Evolutionary conservation across 2,329 filamentous ascomycete species (phyloP).

Genomic region (Zarea fungicola): DNA sequence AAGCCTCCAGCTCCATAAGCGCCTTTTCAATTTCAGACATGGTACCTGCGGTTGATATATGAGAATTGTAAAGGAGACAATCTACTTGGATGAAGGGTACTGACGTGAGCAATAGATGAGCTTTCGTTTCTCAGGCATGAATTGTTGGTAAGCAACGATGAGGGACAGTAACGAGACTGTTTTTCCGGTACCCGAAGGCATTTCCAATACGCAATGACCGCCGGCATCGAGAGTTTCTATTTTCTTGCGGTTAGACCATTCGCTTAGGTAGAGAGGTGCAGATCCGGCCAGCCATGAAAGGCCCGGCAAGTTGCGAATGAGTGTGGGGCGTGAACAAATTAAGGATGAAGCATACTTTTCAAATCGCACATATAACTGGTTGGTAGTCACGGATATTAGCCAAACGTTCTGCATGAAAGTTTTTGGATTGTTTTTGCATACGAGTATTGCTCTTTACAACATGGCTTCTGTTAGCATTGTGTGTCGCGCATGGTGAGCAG

Average conservation of each 20-base stretch:
- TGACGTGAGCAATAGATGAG: constrained; percentile 94
- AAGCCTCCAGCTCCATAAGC: constrained; percentile 77
- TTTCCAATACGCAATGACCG: constrained; percentile 94
- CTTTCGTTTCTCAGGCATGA: constrained; percentile 88
- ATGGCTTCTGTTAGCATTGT: constrained; percentile 15
- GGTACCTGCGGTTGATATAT: constrained; percentile 51
- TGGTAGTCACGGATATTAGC: too few species aligned
- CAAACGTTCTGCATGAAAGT: too few species aligned
- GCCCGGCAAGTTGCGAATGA: too few species aligned
- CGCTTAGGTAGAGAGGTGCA: too few species aligned
- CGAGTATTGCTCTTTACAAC: constrained; percentile 48
- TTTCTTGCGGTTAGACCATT: background rate
- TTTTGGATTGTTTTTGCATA: constrained; percentile 23
- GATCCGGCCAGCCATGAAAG: too few species aligned
- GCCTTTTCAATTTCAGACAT: constrained; percentile 99
- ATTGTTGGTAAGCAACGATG: constrained; percentile 94
- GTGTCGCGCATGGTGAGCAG: background rate
- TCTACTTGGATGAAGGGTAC: background rate
- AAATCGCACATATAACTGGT: constrained; percentile 52
- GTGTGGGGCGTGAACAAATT: too few species aligned
- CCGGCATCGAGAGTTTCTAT: constrained; percentile 79
- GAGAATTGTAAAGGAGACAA: background rate
- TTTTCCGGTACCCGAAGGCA: constrained; percentile 98
- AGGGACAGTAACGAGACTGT: constrained; percentile 91
- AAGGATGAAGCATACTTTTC: constrained; percentile 37